Percentiles rank a stretch among this genome's conserved stretches.
phyloP scores from a whole-genome alignment of 495 filamentous ascomycete genomes.

The Annulohypoxylon nitens region DNA sequence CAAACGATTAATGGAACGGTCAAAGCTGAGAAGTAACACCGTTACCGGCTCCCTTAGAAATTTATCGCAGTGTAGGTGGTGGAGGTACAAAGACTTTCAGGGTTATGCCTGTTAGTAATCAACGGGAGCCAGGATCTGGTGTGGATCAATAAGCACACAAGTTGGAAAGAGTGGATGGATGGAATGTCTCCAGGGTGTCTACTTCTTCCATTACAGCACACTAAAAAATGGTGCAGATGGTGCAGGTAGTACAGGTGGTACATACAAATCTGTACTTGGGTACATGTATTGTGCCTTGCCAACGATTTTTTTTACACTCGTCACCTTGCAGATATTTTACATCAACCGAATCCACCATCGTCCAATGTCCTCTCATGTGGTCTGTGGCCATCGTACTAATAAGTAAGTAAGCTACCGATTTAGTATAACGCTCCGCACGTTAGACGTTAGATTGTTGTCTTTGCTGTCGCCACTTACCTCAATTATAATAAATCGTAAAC shows the following conservation, averaged over 20 bases:
- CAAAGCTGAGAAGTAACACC: slow-evolving; percentile 22
- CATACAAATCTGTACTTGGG: not conserved
- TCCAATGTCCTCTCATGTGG: not conserved
- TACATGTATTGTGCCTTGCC: slow-evolving; percentile 18
- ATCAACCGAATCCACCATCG: slow-evolving; percentile 30
- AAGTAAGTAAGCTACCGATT: slow-evolving; percentile 11
- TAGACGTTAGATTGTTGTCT: not conserved
- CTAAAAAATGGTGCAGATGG: no score
- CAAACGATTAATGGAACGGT: slow-evolving; percentile 10
- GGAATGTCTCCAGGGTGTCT: not conserved
- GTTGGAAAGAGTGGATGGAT: slow-evolving; percentile 6
- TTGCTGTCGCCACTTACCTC: not conserved
- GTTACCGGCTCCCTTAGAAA: slow-evolving; percentile 22
- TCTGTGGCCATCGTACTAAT: slow-evolving; percentile 4
- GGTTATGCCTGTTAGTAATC: slow-evolving; percentile 41
- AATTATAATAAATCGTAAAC: not conserved
- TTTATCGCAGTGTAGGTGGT: not conserved
- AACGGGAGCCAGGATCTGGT: slow-evolving; percentile 36
- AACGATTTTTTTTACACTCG: slow-evolving; percentile 19
- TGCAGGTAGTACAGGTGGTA: not conserved
- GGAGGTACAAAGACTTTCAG: slow-evolving; percentile 9
- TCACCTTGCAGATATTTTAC: slow-evolving; percentile 35
- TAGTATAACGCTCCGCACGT: slow-evolving; percentile 8
- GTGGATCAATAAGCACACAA: slow-evolving; percentile 9
- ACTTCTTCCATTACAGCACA: not conserved